Base-by-base conservation (phyloP, 768 basidiomycete genomes). In the Collybia nuda region DNA sequence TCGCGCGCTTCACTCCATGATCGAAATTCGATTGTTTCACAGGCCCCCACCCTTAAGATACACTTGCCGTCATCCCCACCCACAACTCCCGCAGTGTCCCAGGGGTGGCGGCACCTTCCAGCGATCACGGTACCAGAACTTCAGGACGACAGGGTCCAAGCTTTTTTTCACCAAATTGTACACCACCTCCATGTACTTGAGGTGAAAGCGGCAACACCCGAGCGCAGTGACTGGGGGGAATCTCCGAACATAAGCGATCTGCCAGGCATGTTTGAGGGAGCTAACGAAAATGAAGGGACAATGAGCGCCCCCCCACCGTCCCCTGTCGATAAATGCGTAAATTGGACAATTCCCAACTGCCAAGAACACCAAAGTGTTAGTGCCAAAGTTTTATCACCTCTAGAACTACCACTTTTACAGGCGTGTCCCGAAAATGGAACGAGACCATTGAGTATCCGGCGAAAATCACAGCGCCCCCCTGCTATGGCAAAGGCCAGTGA, bases 151-250 rank as follows among this genome's bases (percentile, higher is more conserved):
- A 84, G 80, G 40, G 82, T 96, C 59, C 90, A 93, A 56, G 70
- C 81, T 40, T 95, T 95, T 71, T 90, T 94, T 67, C 77, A 88
- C 48, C 90, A 95, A 65, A 85, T 94, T 40, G 88, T 85, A 6
- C 81, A 87, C 41, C 89, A 90, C 62, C 79, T 94, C 49, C 84
- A 86, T 58, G 77, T 79, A 39, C 82, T 93, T 71, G 84, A 88
- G 60, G 73, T 77, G 35, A 78, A 79, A 44, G 75, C 80, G 12
- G 28, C 48, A 15, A 37, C 49, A 29, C 40, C 60, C n/a, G 57
- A 53, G 26, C 26, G 44, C 36, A 48, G 39, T 39, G 35, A 41
- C 62, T 38, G 48, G 54, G 35, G 21, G 8, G 45, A 22, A 26
- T 55, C 59, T 50, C 56, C 57, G 12, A 57, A 56, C 50, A 44